Evolutionary conservation across 345 rosid genomes (phyloP).

Genomic region (Camelina sativa): DNA sequence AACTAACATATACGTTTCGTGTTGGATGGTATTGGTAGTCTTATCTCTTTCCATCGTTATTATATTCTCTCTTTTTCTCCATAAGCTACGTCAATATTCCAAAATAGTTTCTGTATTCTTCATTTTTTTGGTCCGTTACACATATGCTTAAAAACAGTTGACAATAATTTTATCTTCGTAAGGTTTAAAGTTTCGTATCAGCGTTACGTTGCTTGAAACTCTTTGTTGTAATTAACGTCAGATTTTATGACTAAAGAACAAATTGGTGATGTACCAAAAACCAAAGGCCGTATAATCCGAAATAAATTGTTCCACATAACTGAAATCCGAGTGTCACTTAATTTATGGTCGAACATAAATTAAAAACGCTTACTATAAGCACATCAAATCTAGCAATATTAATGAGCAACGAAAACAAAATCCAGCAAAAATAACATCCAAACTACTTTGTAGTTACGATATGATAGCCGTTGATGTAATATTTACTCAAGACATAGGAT

Average conservation of each 20-base stretch:
- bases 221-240: no score
- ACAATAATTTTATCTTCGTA: no score
- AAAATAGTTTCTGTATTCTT: not conserved
- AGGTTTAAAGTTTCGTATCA: no score
- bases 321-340: not conserved
- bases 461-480: not conserved
- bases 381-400: not conserved
- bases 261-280: not conserved
- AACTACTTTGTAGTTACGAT: not conserved
- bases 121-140: no score
- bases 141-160: no score
- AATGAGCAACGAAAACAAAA: not conserved
- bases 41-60: conserved; percentile 6
- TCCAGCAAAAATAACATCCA: not conserved
- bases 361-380: not conserved
- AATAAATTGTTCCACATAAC: not conserved
- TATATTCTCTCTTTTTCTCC: conserved; percentile 12
- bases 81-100: conserved; percentile 14
- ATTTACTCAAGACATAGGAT: conserved; percentile 3
- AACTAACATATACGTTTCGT: conserved; percentile 45
- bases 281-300: not conserved
- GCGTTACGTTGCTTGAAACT: no score
- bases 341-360: not conserved
- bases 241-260: no score
- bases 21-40: conserved; percentile 33